Evolutionary conservation across 257 asterid genomes (phyloP), one percentile per base, ranked within the genome.

Genomic region (Osmanthus fragrans): DNA sequence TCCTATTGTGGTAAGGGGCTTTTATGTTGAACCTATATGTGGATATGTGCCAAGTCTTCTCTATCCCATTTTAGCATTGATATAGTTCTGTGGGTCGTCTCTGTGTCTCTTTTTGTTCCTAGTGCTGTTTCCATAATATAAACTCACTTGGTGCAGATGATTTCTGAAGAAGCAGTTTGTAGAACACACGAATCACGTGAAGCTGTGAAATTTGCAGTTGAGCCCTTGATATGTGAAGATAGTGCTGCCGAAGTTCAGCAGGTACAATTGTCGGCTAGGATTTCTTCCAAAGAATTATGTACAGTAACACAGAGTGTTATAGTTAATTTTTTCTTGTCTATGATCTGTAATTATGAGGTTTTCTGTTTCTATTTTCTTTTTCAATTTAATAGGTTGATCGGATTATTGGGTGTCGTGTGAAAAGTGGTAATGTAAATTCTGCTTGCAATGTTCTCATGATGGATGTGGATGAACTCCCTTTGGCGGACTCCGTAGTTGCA

Each of bases 361-460:
- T 69, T 40, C 56, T 68, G 21, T 79, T 72, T 40, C 3, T 65
- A 5, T 19, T 40, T 75, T 80, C 79, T 29, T 58, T 16, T 45
- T 73, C 72, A 15, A 60, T 73, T 58, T n/a, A 83, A 80, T 86
- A 92, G 98, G 99, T 96, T 75, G 96, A 93, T 86, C 90, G 91
- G 71, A 92, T 96, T 79, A 42, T 93, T 85, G 99, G 96, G 73
- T 93, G 97, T 80, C 94, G 97, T 60, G 84, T 89, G 73, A 84
- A 79, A 87, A 88, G 82, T 78, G 90, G 87, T 73, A 73, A 75
- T 82, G 65, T 42, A 39, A 73, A 65, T 79, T 60, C 75, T 63
- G 81, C 80, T 34, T 80, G 68, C 73, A 80, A 49, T 73, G 63
- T 60, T 76, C 80, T 77, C 60, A 72, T 51, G 79, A 72, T 80